phyloP scores from a whole-genome alignment of 106 monocot genomes.

The Narthecium ossifragum region DNA sequence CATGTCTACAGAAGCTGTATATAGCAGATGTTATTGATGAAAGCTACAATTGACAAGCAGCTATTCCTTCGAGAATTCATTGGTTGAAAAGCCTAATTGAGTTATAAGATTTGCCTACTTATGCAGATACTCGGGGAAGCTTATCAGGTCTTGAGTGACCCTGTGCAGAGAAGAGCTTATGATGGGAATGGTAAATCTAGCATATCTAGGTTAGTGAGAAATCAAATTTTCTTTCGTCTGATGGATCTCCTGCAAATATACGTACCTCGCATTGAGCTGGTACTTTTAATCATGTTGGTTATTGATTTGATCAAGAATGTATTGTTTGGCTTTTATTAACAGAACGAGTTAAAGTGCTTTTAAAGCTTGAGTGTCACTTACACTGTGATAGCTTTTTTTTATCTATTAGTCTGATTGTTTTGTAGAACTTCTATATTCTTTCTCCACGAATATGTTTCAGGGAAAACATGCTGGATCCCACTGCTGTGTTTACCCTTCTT shows the following conservation, averaged over 20 bases:
- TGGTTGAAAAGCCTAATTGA: background rate
- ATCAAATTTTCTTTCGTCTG: background rate
- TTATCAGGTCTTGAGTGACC: conserved; percentile 81
- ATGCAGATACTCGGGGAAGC: conserved; percentile 75
- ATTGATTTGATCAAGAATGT: too few species aligned
- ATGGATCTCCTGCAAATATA: too few species aligned
- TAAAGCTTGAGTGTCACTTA: too few species aligned
- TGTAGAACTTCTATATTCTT: conserved; percentile 1
- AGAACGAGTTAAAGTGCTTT: too few species aligned
- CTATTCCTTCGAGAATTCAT: background rate
- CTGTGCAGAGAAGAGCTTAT: conserved; percentile 54
- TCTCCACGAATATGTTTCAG: conserved; percentile 26
- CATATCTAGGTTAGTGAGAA: conserved; percentile 43
- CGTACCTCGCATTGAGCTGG: too few species aligned
- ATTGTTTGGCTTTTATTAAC: background rate
- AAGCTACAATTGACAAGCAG: too few species aligned
- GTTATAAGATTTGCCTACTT: background rate
- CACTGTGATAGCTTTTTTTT: too few species aligned
- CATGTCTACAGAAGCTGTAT: too few species aligned
- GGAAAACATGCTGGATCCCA: conserved; percentile 68
- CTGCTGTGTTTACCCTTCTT: conserved; percentile 71
- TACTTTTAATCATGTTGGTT: too few species aligned
- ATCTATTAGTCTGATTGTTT: too few species aligned
- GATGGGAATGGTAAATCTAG: conserved; percentile 53
- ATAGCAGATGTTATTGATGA: too few species aligned